Conservation (phyloP, 352 stramenopile genomes). For the Phytophthora pini region DNA sequence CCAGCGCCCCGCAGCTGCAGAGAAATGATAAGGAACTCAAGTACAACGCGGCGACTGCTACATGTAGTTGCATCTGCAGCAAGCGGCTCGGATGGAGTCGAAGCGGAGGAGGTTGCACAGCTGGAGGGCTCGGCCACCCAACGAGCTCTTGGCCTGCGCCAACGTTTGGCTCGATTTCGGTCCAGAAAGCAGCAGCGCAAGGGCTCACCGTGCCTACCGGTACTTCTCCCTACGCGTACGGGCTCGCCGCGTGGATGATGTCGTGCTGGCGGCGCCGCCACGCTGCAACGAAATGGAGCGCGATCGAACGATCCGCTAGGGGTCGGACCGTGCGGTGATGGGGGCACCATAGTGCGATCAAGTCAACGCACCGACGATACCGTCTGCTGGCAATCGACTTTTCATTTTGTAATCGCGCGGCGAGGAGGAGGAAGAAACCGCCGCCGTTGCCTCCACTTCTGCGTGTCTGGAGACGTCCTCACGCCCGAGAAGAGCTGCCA, state of each 20-base stretch:
- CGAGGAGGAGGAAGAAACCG: conserved; percentile 25
- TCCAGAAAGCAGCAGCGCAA: conserved; percentile 21
- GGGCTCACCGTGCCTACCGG: neutral
- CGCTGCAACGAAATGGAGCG: conserved; percentile 26
- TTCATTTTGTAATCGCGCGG: conserved; percentile 19
- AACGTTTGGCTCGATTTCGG: conserved; percentile 1
- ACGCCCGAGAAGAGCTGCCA: neutral
- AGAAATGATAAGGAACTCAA: conserved; percentile 27
- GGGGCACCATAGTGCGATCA: conserved; percentile 23
- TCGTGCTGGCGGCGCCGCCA: conserved; percentile 4
- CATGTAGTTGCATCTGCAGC: conserved; percentile 10
- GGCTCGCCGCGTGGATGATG: neutral
- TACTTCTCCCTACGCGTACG: neutral
- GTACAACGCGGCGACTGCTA: conserved; percentile 26
- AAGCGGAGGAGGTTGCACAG: neutral
- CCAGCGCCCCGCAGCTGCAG: conserved; percentile 11
- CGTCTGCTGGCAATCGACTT: conserved; percentile 20
- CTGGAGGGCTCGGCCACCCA: conserved; percentile 3
- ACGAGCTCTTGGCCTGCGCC: neutral
- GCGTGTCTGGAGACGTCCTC: conserved; percentile 16
- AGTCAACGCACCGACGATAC: conserved; percentile 30
- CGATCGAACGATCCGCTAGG: conserved; percentile 34
- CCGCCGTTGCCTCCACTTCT: conserved; percentile 3
- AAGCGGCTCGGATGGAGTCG: conserved; percentile 1
- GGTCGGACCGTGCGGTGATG: conserved; percentile 34